Evolutionary conservation across 2,329 filamentous ascomycete genomes (phyloP).

Genomic region (Aspergillus neotritici): DNA sequence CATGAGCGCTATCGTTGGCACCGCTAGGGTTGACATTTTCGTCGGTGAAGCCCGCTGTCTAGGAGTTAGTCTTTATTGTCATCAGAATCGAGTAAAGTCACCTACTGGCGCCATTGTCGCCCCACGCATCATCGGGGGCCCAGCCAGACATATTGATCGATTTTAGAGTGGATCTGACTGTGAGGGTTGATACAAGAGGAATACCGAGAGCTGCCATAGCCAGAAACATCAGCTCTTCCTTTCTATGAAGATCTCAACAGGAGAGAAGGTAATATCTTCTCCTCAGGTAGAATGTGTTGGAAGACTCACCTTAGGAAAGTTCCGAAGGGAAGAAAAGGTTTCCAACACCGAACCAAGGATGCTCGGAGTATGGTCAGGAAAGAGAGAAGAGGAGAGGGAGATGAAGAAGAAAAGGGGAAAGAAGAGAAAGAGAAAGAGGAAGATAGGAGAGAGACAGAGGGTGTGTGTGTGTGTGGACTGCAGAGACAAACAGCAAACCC

Average conservation of each 20-base stretch:
- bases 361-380: too few species aligned
- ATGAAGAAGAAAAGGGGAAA: background rate
- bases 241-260: too few species aligned
- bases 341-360: too few species aligned
- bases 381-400: background rate
- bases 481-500: constrained; percentile 1
- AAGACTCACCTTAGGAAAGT: background rate
- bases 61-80: background rate
- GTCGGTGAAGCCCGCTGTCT: constrained; percentile 7
- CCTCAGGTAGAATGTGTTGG: background rate
- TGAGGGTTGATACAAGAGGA: too few species aligned
- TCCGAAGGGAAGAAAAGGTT: too few species aligned
- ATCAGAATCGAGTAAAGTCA: background rate
- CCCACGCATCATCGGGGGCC: constrained; percentile 3
- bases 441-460: background rate
- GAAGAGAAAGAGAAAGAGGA: background rate
- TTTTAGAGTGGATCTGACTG: background rate
- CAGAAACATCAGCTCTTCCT: too few species aligned
- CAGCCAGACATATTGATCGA: constrained; percentile 5
- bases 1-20: constrained; percentile 1
- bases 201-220: too few species aligned
- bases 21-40: constrained; percentile 13
- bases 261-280: background rate
- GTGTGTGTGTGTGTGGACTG: background rate
- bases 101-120: constrained; percentile 1